phyloP scores from a whole-genome alignment of 495 filamentous ascomycete genomes.

The Parachaetomium inaequale region DNA sequence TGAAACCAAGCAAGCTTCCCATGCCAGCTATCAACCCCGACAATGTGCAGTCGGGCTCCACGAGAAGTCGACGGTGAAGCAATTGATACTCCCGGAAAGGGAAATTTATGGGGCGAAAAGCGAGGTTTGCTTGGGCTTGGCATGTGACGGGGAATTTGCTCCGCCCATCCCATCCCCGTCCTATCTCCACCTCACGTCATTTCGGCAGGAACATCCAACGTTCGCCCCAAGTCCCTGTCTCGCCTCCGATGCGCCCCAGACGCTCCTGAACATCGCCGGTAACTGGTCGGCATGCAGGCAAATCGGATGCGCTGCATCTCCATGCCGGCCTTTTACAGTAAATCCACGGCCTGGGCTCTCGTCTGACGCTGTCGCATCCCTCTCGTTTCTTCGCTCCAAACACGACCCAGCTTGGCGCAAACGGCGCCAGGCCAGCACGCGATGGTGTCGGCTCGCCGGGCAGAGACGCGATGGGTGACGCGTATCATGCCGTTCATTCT shows the following conservation, averaged over 20 bases:
- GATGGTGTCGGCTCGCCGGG: slow-evolving; percentile 32
- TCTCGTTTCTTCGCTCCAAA: not conserved
- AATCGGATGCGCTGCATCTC: not conserved
- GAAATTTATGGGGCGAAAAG: not conserved
- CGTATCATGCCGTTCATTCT: slow-evolving; percentile 42
- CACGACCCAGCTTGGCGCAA: not conserved
- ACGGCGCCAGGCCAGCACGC: slow-evolving; percentile 3
- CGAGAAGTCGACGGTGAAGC: not conserved
- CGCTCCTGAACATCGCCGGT: not conserved
- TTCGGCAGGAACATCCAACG: not conserved
- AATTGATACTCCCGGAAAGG: not conserved
- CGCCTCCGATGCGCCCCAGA: not conserved
- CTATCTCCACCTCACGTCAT: not conserved
- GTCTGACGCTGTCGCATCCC: not conserved
- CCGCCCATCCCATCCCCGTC: not conserved
- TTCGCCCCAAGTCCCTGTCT: not conserved
- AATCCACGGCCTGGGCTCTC: not conserved
- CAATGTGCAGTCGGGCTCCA: too few relatives aligned
- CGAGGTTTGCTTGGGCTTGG: not conserved
- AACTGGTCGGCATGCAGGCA: not conserved
- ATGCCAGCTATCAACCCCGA: too few relatives aligned
- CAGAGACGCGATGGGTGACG: slow-evolving; percentile 45
- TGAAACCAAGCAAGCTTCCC: too few relatives aligned
- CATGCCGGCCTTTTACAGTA: not conserved
- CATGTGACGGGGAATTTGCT: not conserved